These are phyloP conservation scores for Phytophthora citrophthora DNA, from an alignment of 352 stramenopile species.

Conservation along the genomic window DNA sequence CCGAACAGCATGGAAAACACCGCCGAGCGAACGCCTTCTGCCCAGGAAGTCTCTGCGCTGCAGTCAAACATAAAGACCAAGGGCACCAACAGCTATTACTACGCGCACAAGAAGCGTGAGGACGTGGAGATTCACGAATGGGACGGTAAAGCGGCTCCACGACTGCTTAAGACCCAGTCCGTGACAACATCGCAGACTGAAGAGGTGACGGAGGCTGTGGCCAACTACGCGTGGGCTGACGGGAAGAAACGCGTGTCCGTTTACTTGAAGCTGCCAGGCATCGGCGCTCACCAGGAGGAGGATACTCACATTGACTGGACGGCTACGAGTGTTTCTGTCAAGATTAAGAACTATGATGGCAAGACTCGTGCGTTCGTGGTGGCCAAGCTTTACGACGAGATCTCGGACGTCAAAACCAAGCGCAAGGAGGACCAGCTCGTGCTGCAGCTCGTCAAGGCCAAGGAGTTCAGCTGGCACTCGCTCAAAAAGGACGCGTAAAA, in stretches of 20 bases:
- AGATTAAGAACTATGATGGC: conserved; percentile 67
- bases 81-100: conserved; percentile 89
- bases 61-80: conserved; percentile 86
- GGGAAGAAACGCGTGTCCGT: conserved; percentile 82
- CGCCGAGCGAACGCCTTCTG: not conserved
- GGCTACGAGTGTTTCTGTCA: conserved; percentile 56
- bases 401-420: conserved; percentile 80
- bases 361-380: conserved; percentile 77
- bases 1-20: conserved; percentile 30
- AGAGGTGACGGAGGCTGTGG: conserved; percentile 62
- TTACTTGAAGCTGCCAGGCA: conserved; percentile 75
- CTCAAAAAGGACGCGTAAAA: conserved; percentile 82
- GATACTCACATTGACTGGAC: conserved; percentile 76
- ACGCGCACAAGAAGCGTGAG: conserved; percentile 86
- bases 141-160: conserved; percentile 79
- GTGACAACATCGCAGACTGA: conserved; percentile 33
- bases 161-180: conserved; percentile 67
- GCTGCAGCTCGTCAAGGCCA: conserved; percentile 77
- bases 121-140: conserved; percentile 83
- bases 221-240: conserved; percentile 84
- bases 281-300: conserved; percentile 68
- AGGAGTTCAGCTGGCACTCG: conserved; percentile 80
- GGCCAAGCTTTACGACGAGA: conserved; percentile 80
- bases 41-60: conserved; percentile 56
- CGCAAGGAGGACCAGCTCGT: conserved; percentile 86